phyloP scores from a whole-genome alignment of 2,329 filamentous ascomycete genomes.

The Claviceps cyperi region DNA sequence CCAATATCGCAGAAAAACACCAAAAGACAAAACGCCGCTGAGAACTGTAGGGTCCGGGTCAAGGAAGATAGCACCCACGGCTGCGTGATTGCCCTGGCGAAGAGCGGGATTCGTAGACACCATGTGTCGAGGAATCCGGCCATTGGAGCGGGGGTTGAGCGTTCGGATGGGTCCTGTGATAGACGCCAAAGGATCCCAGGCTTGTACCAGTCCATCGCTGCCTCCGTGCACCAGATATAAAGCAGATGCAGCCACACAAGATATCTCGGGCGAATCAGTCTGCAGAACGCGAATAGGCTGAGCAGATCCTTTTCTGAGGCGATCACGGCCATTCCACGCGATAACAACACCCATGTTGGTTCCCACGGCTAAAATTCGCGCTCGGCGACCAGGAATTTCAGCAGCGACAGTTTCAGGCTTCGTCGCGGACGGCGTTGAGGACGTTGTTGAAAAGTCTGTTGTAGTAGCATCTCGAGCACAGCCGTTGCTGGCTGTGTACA shows the following conservation, averaged over 20 bases:
- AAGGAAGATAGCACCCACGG: conserved; percentile 69
- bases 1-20: conserved; percentile 83
- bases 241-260: conserved; percentile 67
- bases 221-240: conserved; percentile 87
- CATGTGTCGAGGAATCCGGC: conserved; percentile 63
- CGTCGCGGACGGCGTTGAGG: conserved; percentile 7
- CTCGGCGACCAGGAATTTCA: conserved; percentile 73
- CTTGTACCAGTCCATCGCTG: conserved; percentile 86
- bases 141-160: conserved; percentile 71
- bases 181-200: conserved; percentile 91
- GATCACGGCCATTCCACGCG: conserved; percentile 71
- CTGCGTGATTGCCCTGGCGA: conserved; percentile 60
- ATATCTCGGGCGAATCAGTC: conserved; percentile 80
- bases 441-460: conserved; percentile 12
- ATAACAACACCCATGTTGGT: conserved; percentile 65
- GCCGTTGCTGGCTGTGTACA: conserved; percentile 30
- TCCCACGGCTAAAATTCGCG: conserved; percentile 67
- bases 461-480: conserved; percentile 33
- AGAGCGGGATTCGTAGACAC: conserved; percentile 39
- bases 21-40: conserved; percentile 75
- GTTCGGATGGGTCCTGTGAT: conserved; percentile 66
- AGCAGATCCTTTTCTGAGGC: conserved; percentile 30
- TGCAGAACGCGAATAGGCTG: conserved; percentile 67
- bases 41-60: conserved; percentile 79
- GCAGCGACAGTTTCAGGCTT: conserved; percentile 20